Evolutionary conservation across 1,139 yeast genomes (phyloP).

Genomic region (Pneumocystis carinii): DNA sequence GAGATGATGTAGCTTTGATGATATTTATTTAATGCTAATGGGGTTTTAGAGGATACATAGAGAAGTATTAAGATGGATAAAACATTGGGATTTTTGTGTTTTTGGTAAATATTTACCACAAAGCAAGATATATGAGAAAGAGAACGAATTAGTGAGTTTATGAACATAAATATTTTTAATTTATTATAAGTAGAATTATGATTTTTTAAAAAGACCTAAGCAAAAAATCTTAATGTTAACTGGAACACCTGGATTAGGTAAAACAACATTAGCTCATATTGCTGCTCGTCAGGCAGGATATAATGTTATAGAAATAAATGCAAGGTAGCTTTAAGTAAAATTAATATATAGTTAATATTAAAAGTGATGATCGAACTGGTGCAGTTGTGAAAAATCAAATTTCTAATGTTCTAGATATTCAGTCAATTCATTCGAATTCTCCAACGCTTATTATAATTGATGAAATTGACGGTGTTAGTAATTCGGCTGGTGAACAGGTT

Average conservation of each 20-base stretch:
- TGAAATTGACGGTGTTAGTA: conserved; percentile 61
- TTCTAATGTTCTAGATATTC: conserved; percentile 53
- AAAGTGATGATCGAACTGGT: conserved; percentile 57
- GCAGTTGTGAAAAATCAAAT: conserved; percentile 44
- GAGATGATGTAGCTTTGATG: conserved; percentile 40
- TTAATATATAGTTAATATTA: neutral
- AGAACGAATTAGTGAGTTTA: conserved; percentile 6
- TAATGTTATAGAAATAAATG: conserved; percentile 70
- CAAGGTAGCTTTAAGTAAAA: conserved; percentile 25
- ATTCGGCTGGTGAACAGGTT: conserved; percentile 8
- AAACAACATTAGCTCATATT: conserved; percentile 77
- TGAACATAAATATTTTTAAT: neutral
- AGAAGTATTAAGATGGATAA: conserved; percentile 58
- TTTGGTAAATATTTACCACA: conserved; percentile 31
- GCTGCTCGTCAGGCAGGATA: conserved; percentile 74
- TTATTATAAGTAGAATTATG: conserved; percentile 22
- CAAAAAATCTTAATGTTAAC: conserved; percentile 56
- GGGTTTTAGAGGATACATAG: conserved; percentile 39
- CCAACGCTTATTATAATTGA: conserved; percentile 78
- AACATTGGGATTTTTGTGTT: conserved; percentile 63
- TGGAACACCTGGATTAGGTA: conserved; percentile 96
- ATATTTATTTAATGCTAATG: neutral
- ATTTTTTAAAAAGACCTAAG: conserved; percentile 56
- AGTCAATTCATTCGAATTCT: conserved; percentile 40
- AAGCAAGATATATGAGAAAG: conserved; percentile 4